Evolutionary conservation across 2,329 filamentous ascomycete species (phyloP), one percentile per base, ranked within the genome.

Genomic region (Aotearoamyces nothofagi): DNA sequence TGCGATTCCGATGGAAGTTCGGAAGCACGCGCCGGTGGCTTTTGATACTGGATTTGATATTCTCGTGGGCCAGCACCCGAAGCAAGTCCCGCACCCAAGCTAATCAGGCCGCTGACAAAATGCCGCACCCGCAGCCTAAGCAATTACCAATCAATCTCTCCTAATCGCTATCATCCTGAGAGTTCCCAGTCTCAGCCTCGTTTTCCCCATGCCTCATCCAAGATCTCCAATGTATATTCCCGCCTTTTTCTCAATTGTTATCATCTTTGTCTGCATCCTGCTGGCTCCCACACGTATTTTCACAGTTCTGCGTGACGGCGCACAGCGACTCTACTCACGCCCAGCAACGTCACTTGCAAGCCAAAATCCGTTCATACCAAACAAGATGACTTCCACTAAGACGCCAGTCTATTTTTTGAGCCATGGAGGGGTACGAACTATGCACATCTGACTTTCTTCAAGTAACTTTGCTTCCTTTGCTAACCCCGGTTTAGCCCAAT

Each of bases 401-500:
- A 43, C 37, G 5, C 42, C 42, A 4, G 34, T 41, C 4, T 43
- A 42, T 25, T 43, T 45, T 20, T 24, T 45, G n/a, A 41, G 38
- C 28, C 39, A 41, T 39, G 41, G 42, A 13, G 39, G 38, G 8
- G 41, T 45, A 40, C 32, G 36, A n/a, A n/a, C n/a, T n/a, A n/a
- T n/a, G n/a, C n/a, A n/a, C n/a, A n/a, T 39, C 17, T 20, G 8
- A 17, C 5, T 15, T 31, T 17, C 13, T 22, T 16, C 13, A 27
- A 19, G 22, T 11, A 14, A 13, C 9, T 16, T 24, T 27, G 13
- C 19, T 23, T 15, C 3, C 6, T 26, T 15, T 17, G 17, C 22
- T 17, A 17, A 31, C 11, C 9, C 3, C 3, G n/a, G n/a, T 9
- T 9, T 26, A 44, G 40, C 77, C 76, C 4, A 70, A 62, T 39